Base-by-base conservation (phyloP, 306 rosid genomes). In the Lathyrus aphaca region DNA sequence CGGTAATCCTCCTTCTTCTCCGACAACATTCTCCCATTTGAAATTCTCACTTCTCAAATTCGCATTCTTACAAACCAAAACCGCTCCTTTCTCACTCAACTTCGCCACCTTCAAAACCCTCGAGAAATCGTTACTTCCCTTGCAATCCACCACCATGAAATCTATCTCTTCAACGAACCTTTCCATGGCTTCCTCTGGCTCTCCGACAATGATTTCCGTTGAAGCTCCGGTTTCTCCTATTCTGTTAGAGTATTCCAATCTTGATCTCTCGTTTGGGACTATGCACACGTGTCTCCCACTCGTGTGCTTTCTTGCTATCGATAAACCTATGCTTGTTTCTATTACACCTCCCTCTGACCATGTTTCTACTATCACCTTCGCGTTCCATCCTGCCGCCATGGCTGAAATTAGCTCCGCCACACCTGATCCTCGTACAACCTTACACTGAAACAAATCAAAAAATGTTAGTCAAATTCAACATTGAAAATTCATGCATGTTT, bases 351-450 rank as follows among this genome's bases (percentile, higher is more conserved):
- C 95, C 5, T 61, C 83, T 0, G 90, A 84, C 97, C 97, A 90
- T 3, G 98, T 90, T 74, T 94, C 98, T 2, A 81, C 92, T 3
- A 94, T 90, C 38, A 94, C 59, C 30, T 77, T 72, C 0, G 98
- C 88, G 43, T 87, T 94, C 98, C 98, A 88, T 4, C 98, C 98
- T 3, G 96, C 98, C 7, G 97, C 97, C 96, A 90, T 94, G 51
- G 98, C 96, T 1, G 98, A 82, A 21, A 90, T 68, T 0, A 94
- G 78, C 83, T 94, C 98, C 12, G 98, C 87, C 4, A 80, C 91
- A 5, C 98, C 96, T 1, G 92, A 90, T 77, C 84, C 92, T 1
- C 51, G 59, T 49, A 32, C 76, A 7, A 80, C 49, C 71, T 81
- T 77, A 15, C 93, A 93, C 96, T 90, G 79, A 29, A n/a, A n/a